A percentile compares a stretch with the other conserved stretches of the same genome.
Conservation (phyloP, 2,329 filamentous ascomycete genomes). For the Colletotrichum godetiae region DNA sequence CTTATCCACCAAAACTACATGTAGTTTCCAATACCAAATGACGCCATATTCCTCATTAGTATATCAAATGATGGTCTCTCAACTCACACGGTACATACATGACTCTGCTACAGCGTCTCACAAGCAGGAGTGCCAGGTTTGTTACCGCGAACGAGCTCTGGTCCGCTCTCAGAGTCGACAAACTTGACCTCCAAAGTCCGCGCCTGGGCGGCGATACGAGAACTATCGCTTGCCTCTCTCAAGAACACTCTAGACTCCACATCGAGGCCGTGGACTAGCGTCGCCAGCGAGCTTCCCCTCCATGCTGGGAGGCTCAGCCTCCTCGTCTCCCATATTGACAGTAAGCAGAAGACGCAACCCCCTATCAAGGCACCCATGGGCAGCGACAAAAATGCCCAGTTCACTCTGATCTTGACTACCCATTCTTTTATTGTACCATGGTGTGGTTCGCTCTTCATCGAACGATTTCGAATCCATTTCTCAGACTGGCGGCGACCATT, state of each 20-base stretch:
- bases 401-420: not conserved
- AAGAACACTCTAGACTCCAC: not conserved
- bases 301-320: not conserved
- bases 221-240: not conserved
- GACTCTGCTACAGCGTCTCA: no score
- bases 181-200: not conserved
- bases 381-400: not conserved
- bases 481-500: not conserved
- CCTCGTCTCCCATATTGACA: not conserved
- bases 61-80: no score
- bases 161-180: not conserved
- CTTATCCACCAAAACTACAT: no score
- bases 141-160: not conserved
- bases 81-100: no score
- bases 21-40: no score
- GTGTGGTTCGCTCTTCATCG: not conserved
- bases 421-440: not conserved
- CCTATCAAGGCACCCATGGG: not conserved
- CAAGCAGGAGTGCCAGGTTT: not conserved
- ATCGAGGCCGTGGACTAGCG: not conserved
- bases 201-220: not conserved
- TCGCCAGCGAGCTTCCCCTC: not conserved
- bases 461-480: not conserved
- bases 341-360: not conserved
- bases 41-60: no score